Evolutionary conservation across 140 eudicot species (phyloP), one percentile per base, ranked within the genome.

Genomic region (Erigeron philadelphicus): DNA sequence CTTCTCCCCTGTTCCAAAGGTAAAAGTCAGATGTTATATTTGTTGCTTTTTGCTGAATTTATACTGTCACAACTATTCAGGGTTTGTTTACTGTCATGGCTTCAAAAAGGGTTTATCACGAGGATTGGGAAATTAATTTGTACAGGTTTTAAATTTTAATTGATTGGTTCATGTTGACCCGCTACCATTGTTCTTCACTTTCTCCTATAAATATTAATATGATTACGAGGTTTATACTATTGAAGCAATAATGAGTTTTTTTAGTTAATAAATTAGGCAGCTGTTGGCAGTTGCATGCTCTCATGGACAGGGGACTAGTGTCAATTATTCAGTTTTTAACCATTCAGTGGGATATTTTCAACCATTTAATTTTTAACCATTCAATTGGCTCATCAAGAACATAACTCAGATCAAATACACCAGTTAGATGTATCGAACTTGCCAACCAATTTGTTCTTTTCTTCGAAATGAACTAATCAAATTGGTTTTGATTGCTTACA

Each of bases 1-100:
- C 95, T 45, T 79, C 96, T 63, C 81, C 84, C n/a, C 69, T 87
- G 68, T 86, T 91, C 70, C 95, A 84, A 16, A 86, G 90, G 97
- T 90, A 84, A 66, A 60, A 23, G 18, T 2, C 40, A 41, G 55
- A 15, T 15, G 53, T 50, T 35, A 50, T 6, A 0, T 42, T 1
- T 3, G 5, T 13, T 41, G 10, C 38, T 11, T 31, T 53, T 68
- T 38, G 19, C 3, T 56, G 4, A 17, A 19, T 7, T 19, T 56
- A 59, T 60, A n/a, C 38, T 31, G 38, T 11, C 58, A n/a, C 45
- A 45, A 57, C 47, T 71, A 21, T 35, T 23, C 12, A 41, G 45
- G 56, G 55, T 70, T 13, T 12, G 45, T 17, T 21, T 12, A 45
- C 19, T 11, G 60, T 25, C 46, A 47, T 48, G 71, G 59, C 25